Conservation (phyloP, 768 basidiomycete genomes). For the Exsudoporus frostii region DNA sequence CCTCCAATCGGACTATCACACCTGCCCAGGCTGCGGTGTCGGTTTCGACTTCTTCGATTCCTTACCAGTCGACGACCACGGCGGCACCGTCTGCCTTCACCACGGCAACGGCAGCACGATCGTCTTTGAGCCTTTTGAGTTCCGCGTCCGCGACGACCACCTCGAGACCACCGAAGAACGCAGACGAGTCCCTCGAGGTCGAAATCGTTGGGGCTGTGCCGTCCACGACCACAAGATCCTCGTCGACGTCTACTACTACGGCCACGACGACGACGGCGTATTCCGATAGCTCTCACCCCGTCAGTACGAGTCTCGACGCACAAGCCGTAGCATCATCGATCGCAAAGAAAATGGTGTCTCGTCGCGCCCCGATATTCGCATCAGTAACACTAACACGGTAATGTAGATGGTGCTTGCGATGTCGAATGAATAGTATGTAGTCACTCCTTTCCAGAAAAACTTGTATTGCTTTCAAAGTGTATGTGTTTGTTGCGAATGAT, state of each 20-base stretch:
- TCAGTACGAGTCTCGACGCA: slow-evolving; percentile 8
- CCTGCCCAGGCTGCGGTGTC: slow-evolving; percentile 18
- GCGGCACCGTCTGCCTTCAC: neutral
- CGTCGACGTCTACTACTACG: neutral
- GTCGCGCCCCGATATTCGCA: neutral
- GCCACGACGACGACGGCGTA: neutral
- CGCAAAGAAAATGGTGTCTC: slow-evolving; percentile 3
- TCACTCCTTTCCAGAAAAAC: neutral
- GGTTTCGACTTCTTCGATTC: neutral
- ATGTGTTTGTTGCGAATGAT: neutral
- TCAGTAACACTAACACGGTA: neutral
- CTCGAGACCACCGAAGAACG: neutral
- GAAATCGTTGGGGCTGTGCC: slow-evolving; percentile 17
- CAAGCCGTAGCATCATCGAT: slow-evolving; percentile 20
- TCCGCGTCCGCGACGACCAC: neutral
- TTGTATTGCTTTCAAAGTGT: neutral
- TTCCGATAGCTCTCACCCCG: neutral
- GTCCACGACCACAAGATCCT: slow-evolving; percentile 1
- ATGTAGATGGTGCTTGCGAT: neutral
- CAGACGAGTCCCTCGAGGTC: slow-evolving; percentile 18
- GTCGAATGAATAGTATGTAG: neutral
- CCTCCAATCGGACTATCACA: slow-evolving; percentile 2
- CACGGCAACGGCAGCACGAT: neutral
- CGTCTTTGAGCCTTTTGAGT: slow-evolving; percentile 3
- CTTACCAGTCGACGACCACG: neutral